These are phyloP conservation scores for Aspergillus brasiliensis DNA, from an alignment of 2,329 filamentous ascomycete species.

Conservation along the genomic window DNA sequence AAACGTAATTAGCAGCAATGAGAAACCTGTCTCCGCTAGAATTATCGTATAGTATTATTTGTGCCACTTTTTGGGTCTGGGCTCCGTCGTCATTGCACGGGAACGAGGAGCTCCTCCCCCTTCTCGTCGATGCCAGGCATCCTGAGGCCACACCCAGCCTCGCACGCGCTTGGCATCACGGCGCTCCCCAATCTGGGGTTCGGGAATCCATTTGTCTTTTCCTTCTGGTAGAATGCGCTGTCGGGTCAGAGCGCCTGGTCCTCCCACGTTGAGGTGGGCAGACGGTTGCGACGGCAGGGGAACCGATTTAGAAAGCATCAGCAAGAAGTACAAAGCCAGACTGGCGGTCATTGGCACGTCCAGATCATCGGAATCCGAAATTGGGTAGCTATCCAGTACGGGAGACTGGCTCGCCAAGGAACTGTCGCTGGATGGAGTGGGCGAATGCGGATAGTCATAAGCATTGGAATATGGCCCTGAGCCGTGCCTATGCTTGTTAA, in stretches of 20 bases:
- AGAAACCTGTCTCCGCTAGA: not conserved
- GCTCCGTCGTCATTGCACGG: constrained; percentile 22
- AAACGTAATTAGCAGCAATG: constrained; percentile 2
- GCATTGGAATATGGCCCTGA: constrained; percentile 2
- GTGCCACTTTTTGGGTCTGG: constrained; percentile 40
- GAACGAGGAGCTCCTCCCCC: constrained; percentile 39
- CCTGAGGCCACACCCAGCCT: constrained; percentile 65
- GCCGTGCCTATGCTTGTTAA: constrained; percentile 11
- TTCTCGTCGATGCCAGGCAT: constrained; percentile 62
- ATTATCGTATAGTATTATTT: constrained; percentile 28
- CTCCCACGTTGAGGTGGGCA: constrained; percentile 63
- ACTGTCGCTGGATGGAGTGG: constrained; percentile 34
- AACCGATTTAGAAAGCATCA: constrained; percentile 65
- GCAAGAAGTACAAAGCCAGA: constrained; percentile 64
- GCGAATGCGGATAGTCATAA: constrained; percentile 27
- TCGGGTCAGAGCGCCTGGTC: constrained; percentile 58
- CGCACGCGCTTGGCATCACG: constrained; percentile 61
- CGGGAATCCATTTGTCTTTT: constrained; percentile 65
- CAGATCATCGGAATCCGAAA: constrained; percentile 16
- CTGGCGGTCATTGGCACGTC: constrained; percentile 55
- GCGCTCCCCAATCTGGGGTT: constrained; percentile 61
- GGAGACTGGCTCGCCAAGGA: constrained; percentile 25
- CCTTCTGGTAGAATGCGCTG: constrained; percentile 55
- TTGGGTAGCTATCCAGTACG: constrained; percentile 13
- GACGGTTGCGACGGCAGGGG: constrained; percentile 59